Evolutionary conservation across 2,329 filamentous ascomycete species (phyloP).

Genomic region (Xylaria sp.): DNA sequence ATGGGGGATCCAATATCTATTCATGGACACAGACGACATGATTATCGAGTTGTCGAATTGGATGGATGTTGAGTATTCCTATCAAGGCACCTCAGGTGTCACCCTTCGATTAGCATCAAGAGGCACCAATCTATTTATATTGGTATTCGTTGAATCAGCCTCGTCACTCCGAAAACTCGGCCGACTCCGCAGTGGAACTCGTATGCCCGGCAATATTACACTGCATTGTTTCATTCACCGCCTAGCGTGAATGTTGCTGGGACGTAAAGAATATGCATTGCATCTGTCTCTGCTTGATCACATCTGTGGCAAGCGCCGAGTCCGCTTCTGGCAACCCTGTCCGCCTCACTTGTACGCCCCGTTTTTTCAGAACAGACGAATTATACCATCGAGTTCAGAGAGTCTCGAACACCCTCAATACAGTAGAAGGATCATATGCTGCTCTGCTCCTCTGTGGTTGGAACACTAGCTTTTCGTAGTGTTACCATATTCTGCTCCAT

Average conservation of each 20-base stretch:
- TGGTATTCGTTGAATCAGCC: constrained; percentile 29
- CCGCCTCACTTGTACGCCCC: constrained; percentile 49
- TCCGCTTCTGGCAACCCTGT: constrained; percentile 43
- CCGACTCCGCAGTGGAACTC: constrained; percentile 31
- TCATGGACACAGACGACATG: constrained; percentile 57
- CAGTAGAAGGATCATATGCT: constrained; percentile 26
- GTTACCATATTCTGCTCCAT: constrained; percentile 27
- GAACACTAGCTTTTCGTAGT: constrained; percentile 27
- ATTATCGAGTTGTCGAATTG: constrained; percentile 31
- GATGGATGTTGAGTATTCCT: constrained; percentile 23
- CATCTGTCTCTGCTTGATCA: constrained; percentile 38
- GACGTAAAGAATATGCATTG: constrained; percentile 37
- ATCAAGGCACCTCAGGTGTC: constrained; percentile 23
- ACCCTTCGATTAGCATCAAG: constrained; percentile 28
- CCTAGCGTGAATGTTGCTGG: constrained; percentile 25
- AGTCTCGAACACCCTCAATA: constrained; percentile 28
- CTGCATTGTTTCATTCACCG: constrained; percentile 33
- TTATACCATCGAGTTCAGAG: constrained; percentile 22
- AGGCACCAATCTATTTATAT: constrained; percentile 38
- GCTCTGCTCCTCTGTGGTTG: constrained; percentile 25
- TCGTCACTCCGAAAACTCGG: constrained; percentile 24
- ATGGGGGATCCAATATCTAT: constrained; percentile 70
- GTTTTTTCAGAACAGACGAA: constrained; percentile 40
- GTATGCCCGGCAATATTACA: constrained; percentile 24
- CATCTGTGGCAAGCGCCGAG: constrained; percentile 41